phyloP scores from a whole-genome alignment of 768 basidiomycete genomes.

The Boletus tomentosulus region DNA sequence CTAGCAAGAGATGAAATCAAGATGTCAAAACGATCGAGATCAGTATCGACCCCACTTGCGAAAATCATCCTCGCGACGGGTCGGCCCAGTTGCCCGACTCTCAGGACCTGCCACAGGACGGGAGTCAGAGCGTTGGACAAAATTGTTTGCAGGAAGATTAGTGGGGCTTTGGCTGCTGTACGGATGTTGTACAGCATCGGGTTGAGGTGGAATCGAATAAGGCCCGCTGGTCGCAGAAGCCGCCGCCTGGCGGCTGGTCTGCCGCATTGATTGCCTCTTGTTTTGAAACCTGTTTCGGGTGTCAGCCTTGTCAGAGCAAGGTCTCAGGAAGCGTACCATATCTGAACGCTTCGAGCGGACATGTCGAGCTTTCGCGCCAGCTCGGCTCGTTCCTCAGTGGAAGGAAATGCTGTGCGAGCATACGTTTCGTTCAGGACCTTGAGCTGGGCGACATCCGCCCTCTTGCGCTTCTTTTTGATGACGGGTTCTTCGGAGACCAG shows the following conservation, averaged over 20 bases:
- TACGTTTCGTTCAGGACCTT: constrained; percentile 81
- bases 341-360: constrained; percentile 82
- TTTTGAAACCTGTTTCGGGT: constrained; percentile 71
- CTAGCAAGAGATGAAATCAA: constrained; percentile 34
- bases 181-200: constrained; percentile 31
- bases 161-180: constrained; percentile 35
- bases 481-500: constrained; percentile 55
- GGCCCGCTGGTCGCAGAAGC: constrained; percentile 37
- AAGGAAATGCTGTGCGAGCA: constrained; percentile 78
- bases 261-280: constrained; percentile 78
- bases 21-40: constrained; percentile 33
- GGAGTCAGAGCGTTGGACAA: constrained; percentile 40
- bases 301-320: constrained; percentile 17
- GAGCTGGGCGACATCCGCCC: constrained; percentile 75
- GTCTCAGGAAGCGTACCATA: constrained; percentile 52
- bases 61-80: constrained; percentile 47
- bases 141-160: constrained; percentile 31
- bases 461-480: constrained; percentile 85
- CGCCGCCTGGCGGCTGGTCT: constrained; percentile 63
- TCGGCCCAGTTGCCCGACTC: constrained; percentile 20
- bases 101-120: constrained; percentile 33
- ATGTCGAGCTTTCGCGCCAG: constrained; percentile 76
- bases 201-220: constrained; percentile 40
- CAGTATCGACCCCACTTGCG: constrained; percentile 50
- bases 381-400: constrained; percentile 78